phyloP scores from a whole-genome alignment of 805 yeast genomes.

The Sugiyamaella smithiae region DNA sequence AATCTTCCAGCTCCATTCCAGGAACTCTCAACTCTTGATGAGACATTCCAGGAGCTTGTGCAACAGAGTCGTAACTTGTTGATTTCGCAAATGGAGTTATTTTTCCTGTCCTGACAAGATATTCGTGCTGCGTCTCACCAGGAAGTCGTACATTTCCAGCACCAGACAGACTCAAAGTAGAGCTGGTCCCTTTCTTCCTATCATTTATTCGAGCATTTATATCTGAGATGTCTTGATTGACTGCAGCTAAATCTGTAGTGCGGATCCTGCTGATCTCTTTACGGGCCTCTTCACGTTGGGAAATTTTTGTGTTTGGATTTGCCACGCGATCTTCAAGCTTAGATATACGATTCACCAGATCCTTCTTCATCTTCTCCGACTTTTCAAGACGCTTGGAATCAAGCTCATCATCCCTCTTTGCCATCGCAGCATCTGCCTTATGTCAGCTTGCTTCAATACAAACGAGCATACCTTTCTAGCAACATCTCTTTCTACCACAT shows the following conservation, averaged over 20 bases:
- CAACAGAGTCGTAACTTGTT: conserved; percentile 11
- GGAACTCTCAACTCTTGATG: conserved; percentile 52
- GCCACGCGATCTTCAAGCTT: conserved; percentile 48
- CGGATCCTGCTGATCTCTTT: conserved; percentile 54
- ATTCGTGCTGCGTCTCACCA: conserved; percentile 80
- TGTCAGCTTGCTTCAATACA: neutral
- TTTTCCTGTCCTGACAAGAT: conserved; percentile 81
- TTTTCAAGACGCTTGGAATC: conserved; percentile 76
- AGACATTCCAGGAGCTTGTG: conserved; percentile 24
- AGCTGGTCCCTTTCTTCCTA: conserved; percentile 24
- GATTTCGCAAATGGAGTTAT: conserved; percentile 88
- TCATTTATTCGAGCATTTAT: conserved; percentile 48
- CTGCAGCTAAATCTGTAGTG: conserved; percentile 49
- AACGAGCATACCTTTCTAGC: conserved; percentile 40
- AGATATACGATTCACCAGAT: conserved; percentile 43
- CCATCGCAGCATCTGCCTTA: conserved; percentile 62
- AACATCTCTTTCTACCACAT: conserved; percentile 68
- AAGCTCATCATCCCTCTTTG: conserved; percentile 61
- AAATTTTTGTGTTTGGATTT: conserved; percentile 58
- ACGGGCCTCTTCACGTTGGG: conserved; percentile 54
- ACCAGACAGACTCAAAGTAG: conserved; percentile 12
- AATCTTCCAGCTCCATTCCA: conserved; percentile 39
- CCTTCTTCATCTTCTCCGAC: conserved; percentile 48
- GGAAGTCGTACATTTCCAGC: conserved; percentile 41
- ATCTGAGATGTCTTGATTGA: conserved; percentile 62